Evolutionary conservation across 2,329 filamentous ascomycete species (phyloP), one percentile per base, ranked within the genome.

Genomic region (Sclerotiophoma versabilis): DNA sequence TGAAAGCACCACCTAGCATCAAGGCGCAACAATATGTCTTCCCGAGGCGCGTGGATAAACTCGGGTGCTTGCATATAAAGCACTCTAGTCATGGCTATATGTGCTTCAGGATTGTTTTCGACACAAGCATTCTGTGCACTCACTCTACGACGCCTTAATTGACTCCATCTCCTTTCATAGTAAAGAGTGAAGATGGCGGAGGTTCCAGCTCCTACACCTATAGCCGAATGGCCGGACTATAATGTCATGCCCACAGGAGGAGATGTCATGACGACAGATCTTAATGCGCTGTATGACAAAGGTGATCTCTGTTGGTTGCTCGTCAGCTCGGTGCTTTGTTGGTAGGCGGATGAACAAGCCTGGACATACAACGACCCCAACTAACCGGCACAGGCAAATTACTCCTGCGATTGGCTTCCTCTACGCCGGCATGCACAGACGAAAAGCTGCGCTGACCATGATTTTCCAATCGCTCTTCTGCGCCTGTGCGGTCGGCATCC

Each of bases 391-490:
- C 36, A 72, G 69, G 69, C 69, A 71, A 49, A 72, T 72, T 29
- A 72, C 69, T 6, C 70, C 70, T 12, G 69, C 69, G 2, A 72
- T 73, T 43, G 70, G 70, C 23, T 73, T 73, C 23, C 60, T 73
- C 5, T 73, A 73, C 41, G 69, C 70, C 2, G 70, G 69, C 7
- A 73, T 73, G 70, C 69, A 72, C 36, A 54, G 68, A 36, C 48
- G 62, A 20, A 72, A 72, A 30, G 61, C 67, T 14, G 69, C 69
- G 1, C 44, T 81, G 54, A 80, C 79, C 0, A 80, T 81, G 75
- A 70, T 81, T 8, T 71, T 81, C 22, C 78, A 81, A 59, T 80
- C 78, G 0, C 73, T 81, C 0, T 80, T 80, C 63, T 80, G 79
- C 26, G 75, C 77, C 1, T 78, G 72, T 39, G 77, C 77, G 0